Conservation (phyloP, 352 stramenopile genomes). For the Phytophthora europaea region DNA sequence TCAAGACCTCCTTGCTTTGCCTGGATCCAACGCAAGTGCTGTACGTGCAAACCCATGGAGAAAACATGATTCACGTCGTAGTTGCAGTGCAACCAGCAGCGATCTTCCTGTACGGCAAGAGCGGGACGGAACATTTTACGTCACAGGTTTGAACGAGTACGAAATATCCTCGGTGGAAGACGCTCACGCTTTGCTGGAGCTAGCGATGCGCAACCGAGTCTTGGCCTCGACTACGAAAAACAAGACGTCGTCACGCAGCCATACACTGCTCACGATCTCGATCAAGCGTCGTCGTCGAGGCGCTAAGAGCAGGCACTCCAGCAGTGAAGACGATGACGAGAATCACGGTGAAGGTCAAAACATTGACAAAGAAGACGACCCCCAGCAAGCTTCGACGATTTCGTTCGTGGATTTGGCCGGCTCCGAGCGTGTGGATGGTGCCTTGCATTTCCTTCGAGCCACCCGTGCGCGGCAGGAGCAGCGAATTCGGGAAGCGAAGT, state of each 20-base stretch:
- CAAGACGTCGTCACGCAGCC: constrained; percentile 77
- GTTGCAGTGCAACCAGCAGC: neutral
- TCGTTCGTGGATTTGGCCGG: constrained; percentile 81
- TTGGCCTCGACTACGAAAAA: constrained; percentile 70
- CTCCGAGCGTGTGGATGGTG: constrained; percentile 69
- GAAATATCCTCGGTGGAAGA: constrained; percentile 58
- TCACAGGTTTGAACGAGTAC: constrained; percentile 66
- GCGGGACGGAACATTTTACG: constrained; percentile 63
- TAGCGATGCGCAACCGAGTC: constrained; percentile 58
- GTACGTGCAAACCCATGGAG: constrained; percentile 4
- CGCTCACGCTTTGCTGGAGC: constrained; percentile 54
- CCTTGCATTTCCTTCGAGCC: constrained; percentile 61
- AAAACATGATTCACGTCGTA: constrained; percentile 7
- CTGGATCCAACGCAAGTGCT: constrained; percentile 9
- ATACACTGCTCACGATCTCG: constrained; percentile 74
- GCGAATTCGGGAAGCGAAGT: constrained; percentile 80
- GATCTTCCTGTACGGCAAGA: constrained; percentile 66
- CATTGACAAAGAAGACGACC: constrained; percentile 10
- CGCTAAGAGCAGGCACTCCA: constrained; percentile 12
- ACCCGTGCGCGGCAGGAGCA: constrained; percentile 64
- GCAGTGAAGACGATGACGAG: constrained; percentile 31
- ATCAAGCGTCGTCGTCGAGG: constrained; percentile 32
- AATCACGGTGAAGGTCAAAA: neutral
- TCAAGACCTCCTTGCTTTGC: constrained; percentile 63
- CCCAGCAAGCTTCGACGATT: constrained; percentile 44